Evolutionary conservation across 257 asterid genomes (phyloP).

Genomic region (Primulina eburnea): DNA sequence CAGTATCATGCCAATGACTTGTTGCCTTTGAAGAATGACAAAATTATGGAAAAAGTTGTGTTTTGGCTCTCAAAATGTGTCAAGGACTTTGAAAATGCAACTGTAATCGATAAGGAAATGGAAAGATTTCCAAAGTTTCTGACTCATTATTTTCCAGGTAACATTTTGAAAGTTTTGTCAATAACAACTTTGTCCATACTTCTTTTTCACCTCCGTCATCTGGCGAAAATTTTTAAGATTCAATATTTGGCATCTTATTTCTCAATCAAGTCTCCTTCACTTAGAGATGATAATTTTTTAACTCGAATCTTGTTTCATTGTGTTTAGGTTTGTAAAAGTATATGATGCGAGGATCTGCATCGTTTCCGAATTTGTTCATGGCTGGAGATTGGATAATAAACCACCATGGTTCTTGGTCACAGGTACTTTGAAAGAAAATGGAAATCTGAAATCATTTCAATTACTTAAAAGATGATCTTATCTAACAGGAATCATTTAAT

Average conservation of each 20-base stretch:
- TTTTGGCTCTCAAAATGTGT: slow-evolving; percentile 44
- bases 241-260: too few species aligned
- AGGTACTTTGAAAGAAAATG: slow-evolving; percentile 32
- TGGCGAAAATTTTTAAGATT: background rate
- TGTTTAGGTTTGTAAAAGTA: slow-evolving; percentile 58
- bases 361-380: slow-evolving; percentile 52
- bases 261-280: background rate
- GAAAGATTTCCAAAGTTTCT: slow-evolving; percentile 54
- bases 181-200: background rate
- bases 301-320: background rate
- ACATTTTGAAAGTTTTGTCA: background rate
- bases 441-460: background rate
- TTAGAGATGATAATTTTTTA: background rate
- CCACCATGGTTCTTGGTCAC: slow-evolving; percentile 61
- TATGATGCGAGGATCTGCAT: slow-evolving; percentile 56
- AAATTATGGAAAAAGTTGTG: slow-evolving; percentile 46
- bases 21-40: slow-evolving; percentile 53
- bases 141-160: slow-evolving; percentile 65
- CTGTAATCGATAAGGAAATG: slow-evolving; percentile 52
- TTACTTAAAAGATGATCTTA: background rate
- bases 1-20: slow-evolving; percentile 57
- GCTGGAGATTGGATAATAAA: slow-evolving; percentile 65
- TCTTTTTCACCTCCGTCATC: background rate
- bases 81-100: slow-evolving; percentile 45
- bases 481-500: background rate